A percentile compares a stretch with the other conserved stretches of the same genome.
phyloP scores from a whole-genome alignment of 495 filamentous ascomycete species.

The Penicillium malachiteum region DNA sequence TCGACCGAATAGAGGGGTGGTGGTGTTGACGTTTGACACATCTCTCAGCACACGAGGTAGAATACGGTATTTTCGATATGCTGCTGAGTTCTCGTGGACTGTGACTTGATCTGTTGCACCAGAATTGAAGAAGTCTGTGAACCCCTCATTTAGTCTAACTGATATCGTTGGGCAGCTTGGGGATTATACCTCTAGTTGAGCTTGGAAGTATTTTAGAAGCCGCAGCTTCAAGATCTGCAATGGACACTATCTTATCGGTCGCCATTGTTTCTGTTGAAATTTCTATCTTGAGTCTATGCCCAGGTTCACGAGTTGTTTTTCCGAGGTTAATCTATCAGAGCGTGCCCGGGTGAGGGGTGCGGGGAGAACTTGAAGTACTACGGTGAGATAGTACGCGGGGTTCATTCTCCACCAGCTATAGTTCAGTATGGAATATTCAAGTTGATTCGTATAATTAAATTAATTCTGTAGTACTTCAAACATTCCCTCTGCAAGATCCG shows the following conservation, averaged over 20 bases:
- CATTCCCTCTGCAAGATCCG: conserved; percentile 14
- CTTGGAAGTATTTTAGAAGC: conserved; percentile 12
- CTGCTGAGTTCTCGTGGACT: conserved; percentile 42
- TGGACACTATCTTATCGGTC: conserved; percentile 17
- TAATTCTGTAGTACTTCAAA: conserved; percentile 25
- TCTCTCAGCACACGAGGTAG: conserved; percentile 51
- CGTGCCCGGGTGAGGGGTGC: too few relatives aligned
- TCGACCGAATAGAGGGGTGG: conserved; percentile 39
- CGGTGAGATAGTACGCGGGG: background rate
- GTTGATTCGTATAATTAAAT: too few relatives aligned
- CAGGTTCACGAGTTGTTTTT: too few relatives aligned
- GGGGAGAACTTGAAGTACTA: background rate
- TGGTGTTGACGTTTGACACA: conserved; percentile 47
- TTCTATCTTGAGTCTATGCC: background rate
- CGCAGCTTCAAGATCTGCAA: conserved; percentile 19
- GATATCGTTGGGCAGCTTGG: background rate
- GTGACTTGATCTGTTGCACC: conserved; percentile 48
- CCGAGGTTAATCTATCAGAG: too few relatives aligned
- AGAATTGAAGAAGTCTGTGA: conserved; percentile 47
- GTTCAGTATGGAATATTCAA: too few relatives aligned
- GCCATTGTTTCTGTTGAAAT: conserved; percentile 2
- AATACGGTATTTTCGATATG: conserved; percentile 47
- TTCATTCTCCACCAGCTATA: too few relatives aligned
- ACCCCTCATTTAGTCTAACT: conserved; percentile 5
- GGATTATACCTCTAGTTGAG: conserved; percentile 14